These are phyloP conservation scores for Penicillium arizonense DNA, from an alignment of 495 filamentous ascomycete species.

Conservation along the genomic window DNA sequence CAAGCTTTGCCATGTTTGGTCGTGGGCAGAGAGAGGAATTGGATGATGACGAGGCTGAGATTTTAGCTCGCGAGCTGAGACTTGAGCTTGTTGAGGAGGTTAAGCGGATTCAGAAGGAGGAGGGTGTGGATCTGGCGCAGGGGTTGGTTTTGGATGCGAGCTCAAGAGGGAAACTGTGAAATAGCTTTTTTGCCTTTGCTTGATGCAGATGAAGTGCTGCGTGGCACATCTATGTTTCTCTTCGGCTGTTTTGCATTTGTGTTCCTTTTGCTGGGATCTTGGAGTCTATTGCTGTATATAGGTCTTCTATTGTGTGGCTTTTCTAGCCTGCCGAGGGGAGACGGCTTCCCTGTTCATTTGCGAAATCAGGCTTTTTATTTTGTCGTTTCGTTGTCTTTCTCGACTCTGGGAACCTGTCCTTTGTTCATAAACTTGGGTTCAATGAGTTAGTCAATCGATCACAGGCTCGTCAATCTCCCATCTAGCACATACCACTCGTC, in stretches of 20 bases:
- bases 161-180: slow-evolving; percentile 26
- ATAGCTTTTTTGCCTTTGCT: neutral
- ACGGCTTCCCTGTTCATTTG: neutral
- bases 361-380: neutral
- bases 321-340: neutral
- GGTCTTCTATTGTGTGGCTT: neutral
- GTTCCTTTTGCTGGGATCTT: neutral
- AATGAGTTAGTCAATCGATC: neutral
- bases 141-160: slow-evolving; percentile 9
- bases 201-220: neutral
- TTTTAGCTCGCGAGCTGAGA: slow-evolving; percentile 62
- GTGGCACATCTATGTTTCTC: neutral
- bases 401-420: neutral
- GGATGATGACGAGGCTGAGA: slow-evolving; percentile 78
- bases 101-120: slow-evolving; percentile 40
- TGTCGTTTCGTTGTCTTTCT: neutral
- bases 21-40: slow-evolving; percentile 76
- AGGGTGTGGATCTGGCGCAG: slow-evolving; percentile 42
- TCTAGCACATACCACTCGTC: slow-evolving; percentile 50
- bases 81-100: slow-evolving; percentile 55
- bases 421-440: slow-evolving; percentile 17
- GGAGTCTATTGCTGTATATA: neutral
- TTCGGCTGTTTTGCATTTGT: neutral
- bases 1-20: slow-evolving; percentile 80
- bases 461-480: neutral